phyloP scores from a whole-genome alignment of 768 basidiomycete genomes.

The Leccinum uliginosum region DNA sequence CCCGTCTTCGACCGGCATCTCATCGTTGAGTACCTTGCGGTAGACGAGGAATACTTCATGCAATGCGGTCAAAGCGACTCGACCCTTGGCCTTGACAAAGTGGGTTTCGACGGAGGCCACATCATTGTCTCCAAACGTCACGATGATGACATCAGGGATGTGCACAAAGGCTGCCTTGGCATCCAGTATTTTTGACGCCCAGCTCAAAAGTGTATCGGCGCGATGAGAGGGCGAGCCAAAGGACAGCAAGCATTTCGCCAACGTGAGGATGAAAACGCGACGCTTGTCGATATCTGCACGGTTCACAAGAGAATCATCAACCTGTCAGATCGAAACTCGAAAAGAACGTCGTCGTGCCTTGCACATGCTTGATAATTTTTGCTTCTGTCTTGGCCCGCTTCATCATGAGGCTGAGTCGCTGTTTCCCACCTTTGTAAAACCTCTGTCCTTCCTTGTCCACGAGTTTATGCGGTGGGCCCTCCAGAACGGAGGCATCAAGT shows the following conservation, averaged over 20 bases:
- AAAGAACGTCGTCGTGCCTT: constrained; percentile 34
- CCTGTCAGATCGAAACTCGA: neutral
- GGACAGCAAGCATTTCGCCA: constrained; percentile 84
- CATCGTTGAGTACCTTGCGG: constrained; percentile 81
- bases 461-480: neutral
- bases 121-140: constrained; percentile 75
- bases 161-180: constrained; percentile 83
- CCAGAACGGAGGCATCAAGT: constrained; percentile 11
- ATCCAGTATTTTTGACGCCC: constrained; percentile 74
- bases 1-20: constrained; percentile 69
- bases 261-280: constrained; percentile 74
- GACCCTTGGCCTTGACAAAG: constrained; percentile 79
- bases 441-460: constrained; percentile 19
- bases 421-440: constrained; percentile 30
- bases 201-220: constrained; percentile 81
- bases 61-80: constrained; percentile 77
- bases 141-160: constrained; percentile 72
- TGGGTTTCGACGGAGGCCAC: constrained; percentile 72
- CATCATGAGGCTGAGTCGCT: constrained; percentile 22
- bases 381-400: constrained; percentile 33
- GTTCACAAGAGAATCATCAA: neutral
- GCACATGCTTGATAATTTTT: constrained; percentile 40
- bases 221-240: constrained; percentile 95
- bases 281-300: constrained; percentile 42
- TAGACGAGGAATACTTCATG: constrained; percentile 82